Conservation (phyloP, 2,329 filamentous ascomycete species). For the Exophiala dermatitidis region DNA sequence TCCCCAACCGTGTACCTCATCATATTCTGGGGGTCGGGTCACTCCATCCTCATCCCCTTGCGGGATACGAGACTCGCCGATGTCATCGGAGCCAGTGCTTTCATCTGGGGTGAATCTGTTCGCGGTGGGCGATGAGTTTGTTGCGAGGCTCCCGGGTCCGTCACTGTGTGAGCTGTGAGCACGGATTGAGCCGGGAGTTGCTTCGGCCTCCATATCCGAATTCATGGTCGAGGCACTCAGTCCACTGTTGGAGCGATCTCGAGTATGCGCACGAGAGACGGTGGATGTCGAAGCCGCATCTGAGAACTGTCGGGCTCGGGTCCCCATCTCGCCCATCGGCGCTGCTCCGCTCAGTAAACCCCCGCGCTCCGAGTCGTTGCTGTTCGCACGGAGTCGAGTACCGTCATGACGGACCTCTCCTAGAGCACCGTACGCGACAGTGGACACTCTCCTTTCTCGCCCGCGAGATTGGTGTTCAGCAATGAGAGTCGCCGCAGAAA, state of each 20-base stretch:
- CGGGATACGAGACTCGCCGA: slow-evolving; percentile 34
- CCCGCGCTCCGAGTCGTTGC: slow-evolving; percentile 42
- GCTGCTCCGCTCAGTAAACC: slow-evolving; percentile 38
- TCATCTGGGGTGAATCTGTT: slow-evolving; percentile 27
- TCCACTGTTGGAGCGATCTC: slow-evolving; percentile 33
- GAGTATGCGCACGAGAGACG: slow-evolving; percentile 29
- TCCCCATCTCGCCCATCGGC: slow-evolving; percentile 28
- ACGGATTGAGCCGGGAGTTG: slow-evolving; percentile 10
- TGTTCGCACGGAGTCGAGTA: slow-evolving; percentile 41
- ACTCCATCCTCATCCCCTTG: slow-evolving; percentile 18
- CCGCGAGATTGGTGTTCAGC: slow-evolving; percentile 40
- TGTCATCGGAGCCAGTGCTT: slow-evolving; percentile 29
- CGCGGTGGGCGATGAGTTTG: slow-evolving; percentile 29
- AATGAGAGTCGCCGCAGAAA: slow-evolving; percentile 34
- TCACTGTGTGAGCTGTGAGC: slow-evolving; percentile 15
- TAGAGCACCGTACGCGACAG: slow-evolving; percentile 42
- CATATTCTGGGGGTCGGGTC: slow-evolving; percentile 35
- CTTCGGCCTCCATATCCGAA: slow-evolving; percentile 14
- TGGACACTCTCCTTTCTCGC: slow-evolving; percentile 41
- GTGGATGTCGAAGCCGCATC: slow-evolving; percentile 19
- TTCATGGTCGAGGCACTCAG: slow-evolving; percentile 29
- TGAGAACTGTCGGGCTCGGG: slow-evolving; percentile 15
- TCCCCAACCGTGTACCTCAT: slow-evolving; percentile 36
- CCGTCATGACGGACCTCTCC: slow-evolving; percentile 46
- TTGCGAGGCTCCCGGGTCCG: slow-evolving; percentile 17